Conservation (phyloP, 352 stramenopile species). For the Phytophthora fragariaefolia region DNA sequence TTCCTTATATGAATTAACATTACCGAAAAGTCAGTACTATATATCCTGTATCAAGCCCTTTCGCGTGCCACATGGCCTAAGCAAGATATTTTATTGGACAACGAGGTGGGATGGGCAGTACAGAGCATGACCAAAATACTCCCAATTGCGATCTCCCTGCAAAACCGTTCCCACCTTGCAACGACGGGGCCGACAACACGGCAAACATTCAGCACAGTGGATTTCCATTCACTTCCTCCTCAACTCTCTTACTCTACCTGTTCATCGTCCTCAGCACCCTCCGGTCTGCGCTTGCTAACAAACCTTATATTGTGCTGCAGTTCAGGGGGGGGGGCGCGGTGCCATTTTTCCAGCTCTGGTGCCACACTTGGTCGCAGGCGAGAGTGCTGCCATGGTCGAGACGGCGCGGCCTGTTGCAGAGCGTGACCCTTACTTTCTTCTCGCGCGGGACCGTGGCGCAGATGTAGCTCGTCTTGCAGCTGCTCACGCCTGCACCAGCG, state of each 20-base stretch:
- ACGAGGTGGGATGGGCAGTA: background rate
- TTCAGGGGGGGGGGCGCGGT: background rate
- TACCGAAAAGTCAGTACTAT: constrained; percentile 2
- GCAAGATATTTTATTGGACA: background rate
- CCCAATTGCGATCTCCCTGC: constrained; percentile 10
- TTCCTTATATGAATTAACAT: background rate
- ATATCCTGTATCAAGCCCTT: too few relatives aligned
- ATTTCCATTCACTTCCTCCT: background rate
- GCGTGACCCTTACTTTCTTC: constrained; percentile 10
- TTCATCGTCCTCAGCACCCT: background rate
- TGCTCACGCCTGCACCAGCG: constrained; percentile 12
- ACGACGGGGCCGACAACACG: background rate
- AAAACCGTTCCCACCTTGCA: background rate
- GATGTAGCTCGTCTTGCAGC: constrained; percentile 28
- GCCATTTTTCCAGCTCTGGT: too few relatives aligned
- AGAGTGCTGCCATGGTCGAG: constrained; percentile 7
- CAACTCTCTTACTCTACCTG: background rate
- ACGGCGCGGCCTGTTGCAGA: constrained; percentile 17
- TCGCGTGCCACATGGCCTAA: background rate
- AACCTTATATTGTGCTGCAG: constrained; percentile 22
- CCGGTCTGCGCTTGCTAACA: constrained; percentile 4
- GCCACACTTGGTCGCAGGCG: constrained; percentile 21
- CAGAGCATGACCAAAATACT: constrained; percentile 8
- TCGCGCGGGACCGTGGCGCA: constrained; percentile 5
- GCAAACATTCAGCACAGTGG: constrained; percentile 18